A percentile compares a stretch with the other conserved stretches of the same genome.
phyloP scores from a whole-genome alignment of 2,329 filamentous ascomycete species.

The Colletotrichum sp. region DNA sequence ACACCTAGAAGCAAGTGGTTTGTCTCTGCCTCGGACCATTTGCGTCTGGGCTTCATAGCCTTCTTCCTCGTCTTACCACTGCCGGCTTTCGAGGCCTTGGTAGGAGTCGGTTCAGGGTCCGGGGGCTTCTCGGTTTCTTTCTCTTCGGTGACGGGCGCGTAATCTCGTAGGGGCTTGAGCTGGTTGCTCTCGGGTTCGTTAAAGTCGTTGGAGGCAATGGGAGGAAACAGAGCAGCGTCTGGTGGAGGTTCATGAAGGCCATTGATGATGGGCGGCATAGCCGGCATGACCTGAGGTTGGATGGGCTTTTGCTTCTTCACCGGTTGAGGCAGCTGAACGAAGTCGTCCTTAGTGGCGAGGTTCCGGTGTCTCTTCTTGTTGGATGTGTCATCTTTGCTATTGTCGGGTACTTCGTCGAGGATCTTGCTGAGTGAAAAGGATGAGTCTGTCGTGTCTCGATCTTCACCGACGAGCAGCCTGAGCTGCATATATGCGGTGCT shows the following conservation, averaged over 20 bases:
- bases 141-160: conserved; percentile 37
- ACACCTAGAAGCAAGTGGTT: conserved; percentile 67
- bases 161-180: conserved; percentile 48
- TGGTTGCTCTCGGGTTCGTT: conserved; percentile 50
- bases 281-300: conserved; percentile 48
- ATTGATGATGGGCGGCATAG: conserved; percentile 70
- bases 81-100: conserved; percentile 23
- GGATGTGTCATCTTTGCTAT: conserved; percentile 45
- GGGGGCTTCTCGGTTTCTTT: conserved; percentile 27
- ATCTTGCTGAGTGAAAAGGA: conserved; percentile 51
- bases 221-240: conserved; percentile 66
- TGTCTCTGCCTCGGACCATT: conserved; percentile 71
- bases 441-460: conserved; percentile 41
- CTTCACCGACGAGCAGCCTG: conserved; percentile 43
- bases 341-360: conserved; percentile 61
- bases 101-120: conserved; percentile 30
- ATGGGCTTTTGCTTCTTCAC: conserved; percentile 68
- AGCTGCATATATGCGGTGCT: conserved; percentile 31
- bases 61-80: conserved; percentile 53
- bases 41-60: conserved; percentile 62
- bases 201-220: conserved; percentile 64
- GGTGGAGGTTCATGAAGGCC: conserved; percentile 68
- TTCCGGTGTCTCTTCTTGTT: conserved; percentile 61
- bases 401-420: conserved; percentile 49
- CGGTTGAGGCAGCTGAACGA: conserved; percentile 68